Percentiles rank a stretch among this genome's conserved stretches.
phyloP scores from a whole-genome alignment of 805 yeast species.

The Candida gorgasii region DNA sequence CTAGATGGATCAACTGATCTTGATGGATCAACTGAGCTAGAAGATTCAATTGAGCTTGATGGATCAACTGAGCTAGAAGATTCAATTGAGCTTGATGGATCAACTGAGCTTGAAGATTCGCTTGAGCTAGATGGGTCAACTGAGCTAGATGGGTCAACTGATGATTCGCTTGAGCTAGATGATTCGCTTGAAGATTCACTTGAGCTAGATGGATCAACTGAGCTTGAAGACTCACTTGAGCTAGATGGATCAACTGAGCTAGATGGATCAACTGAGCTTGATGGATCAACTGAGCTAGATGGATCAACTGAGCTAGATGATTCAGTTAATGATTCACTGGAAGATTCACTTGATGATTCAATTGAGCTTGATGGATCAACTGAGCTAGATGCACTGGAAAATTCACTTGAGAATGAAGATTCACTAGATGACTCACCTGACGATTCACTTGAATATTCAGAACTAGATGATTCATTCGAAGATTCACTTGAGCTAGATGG shows the following conservation, averaged over 20 bases:
- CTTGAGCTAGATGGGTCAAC: background rate
- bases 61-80: background rate
- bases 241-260: constrained; percentile 5
- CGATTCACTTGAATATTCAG: background rate
- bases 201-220: constrained; percentile 5
- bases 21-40: background rate
- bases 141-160: constrained; percentile 7
- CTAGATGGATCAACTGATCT: background rate
- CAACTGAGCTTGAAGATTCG: constrained; percentile 3
- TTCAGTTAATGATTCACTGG: constrained; percentile 1
- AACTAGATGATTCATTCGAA: background rate
- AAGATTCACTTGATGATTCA: constrained; percentile 5
- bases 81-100: background rate
- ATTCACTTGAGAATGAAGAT: background rate
- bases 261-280: constrained; percentile 7
- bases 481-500: constrained; percentile 9
- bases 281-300: constrained; percentile 1
- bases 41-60: background rate
- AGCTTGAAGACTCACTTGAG: background rate
- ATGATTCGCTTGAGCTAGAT: constrained; percentile 1
- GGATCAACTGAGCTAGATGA: background rate
- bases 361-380: constrained; percentile 9
- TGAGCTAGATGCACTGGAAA: constrained; percentile 13
- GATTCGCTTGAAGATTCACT: constrained; percentile 1
- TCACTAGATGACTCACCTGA: background rate